A percentile compares a stretch with the other conserved stretches of the same genome.
These are phyloP conservation scores for Acanthochlamys bracteata DNA, from an alignment of 106 monocot genomes.

Conservation along the genomic window DNA sequence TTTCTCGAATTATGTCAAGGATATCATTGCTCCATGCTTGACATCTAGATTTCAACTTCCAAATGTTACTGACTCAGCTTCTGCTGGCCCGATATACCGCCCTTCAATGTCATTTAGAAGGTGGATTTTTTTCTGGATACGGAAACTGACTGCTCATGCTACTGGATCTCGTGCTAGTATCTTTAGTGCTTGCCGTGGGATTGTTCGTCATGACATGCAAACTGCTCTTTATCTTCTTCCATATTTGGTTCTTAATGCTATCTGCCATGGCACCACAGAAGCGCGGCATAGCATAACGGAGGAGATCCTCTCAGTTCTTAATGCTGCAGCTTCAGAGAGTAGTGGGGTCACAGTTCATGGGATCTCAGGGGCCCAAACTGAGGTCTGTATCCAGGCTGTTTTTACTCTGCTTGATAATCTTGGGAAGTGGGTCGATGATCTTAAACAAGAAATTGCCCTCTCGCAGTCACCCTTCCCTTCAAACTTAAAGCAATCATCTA, in stretches of 20 bases:
- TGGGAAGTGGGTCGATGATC: constrained; percentile 98
- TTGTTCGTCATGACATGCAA: constrained; percentile 97
- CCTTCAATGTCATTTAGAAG: constrained; percentile 90
- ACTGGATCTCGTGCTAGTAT: constrained; percentile 74
- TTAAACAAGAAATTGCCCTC: constrained; percentile 84
- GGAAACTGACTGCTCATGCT: constrained; percentile 68
- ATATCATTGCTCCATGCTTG: constrained; percentile 95
- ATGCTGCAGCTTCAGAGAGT: constrained; percentile 78
- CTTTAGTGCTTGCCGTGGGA: constrained; percentile 92
- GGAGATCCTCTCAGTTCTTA: constrained; percentile 81
- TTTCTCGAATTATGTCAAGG: constrained; percentile 93
- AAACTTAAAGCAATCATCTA: constrained; percentile 26
- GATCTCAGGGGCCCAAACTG: constrained; percentile 51
- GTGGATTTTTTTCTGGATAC: constrained; percentile 94
- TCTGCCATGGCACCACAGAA: constrained; percentile 82
- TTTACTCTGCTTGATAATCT: constrained; percentile 98
- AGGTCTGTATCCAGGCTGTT: constrained; percentile 88
- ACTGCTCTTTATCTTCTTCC: constrained; percentile 87
- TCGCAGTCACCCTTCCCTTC: constrained; percentile 44
- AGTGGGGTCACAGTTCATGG: constrained; percentile 49
- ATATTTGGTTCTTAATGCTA: constrained; percentile 87
- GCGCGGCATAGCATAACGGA: constrained; percentile 75
- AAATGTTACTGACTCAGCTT: constrained; percentile 48
- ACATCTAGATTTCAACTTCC: constrained; percentile 94
- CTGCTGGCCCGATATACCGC: constrained; percentile 64